Base-by-base conservation (phyloP, 2,329 filamentous ascomycete genomes). In the Alternaria arbusti region DNA sequence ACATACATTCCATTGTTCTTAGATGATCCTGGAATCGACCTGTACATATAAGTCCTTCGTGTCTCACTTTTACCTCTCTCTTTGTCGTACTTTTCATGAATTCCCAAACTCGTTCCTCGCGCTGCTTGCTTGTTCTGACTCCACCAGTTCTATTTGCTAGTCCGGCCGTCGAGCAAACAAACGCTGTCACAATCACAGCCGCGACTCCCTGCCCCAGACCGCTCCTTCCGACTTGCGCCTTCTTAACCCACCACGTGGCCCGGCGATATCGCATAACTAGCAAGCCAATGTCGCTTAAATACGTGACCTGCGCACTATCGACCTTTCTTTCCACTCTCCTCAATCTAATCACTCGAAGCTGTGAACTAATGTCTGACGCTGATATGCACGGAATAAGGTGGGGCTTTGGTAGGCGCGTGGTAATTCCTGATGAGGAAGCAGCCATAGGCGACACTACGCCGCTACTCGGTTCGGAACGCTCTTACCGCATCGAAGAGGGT, bases 321-420 rank as follows among this genome's bases (percentile, higher is more conserved):
- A 25, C 11, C 28, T 8, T 50, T 6, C n/a, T 64, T 17, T 40
- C 45, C 5, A 20, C 22, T 12, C 20, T 46, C 23, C 22, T 62
- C 10, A 8, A 9, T 17, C 17, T 36, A 9, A 15, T 49, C 20
- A 23, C 40, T 15, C 32, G 44, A 45, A 44, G n/a, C 20, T 51
- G 43, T 20, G 52, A 49, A 44, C 51, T 23, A 7, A 59, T 59
- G 61, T 61, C 49, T 30, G 58, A 51, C 12, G 52, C 43, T 28
- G n/a, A 23, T 17, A 17, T 50, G 30, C 45, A 47, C 23, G 26
- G 44, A n/a, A 17, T 50, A 47, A 54, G 58, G 28, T 56, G 59
- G 50, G 22, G 40, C 9, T 64, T 61, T 36, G 51, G 57, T 32
- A 43, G 32, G 20, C 54, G 43, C 17, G 26, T 46, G 32, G 32